Evolutionary conservation across 1,139 yeast species (phyloP).

Genomic region (Yamadazyma atmosphaerica): DNA sequence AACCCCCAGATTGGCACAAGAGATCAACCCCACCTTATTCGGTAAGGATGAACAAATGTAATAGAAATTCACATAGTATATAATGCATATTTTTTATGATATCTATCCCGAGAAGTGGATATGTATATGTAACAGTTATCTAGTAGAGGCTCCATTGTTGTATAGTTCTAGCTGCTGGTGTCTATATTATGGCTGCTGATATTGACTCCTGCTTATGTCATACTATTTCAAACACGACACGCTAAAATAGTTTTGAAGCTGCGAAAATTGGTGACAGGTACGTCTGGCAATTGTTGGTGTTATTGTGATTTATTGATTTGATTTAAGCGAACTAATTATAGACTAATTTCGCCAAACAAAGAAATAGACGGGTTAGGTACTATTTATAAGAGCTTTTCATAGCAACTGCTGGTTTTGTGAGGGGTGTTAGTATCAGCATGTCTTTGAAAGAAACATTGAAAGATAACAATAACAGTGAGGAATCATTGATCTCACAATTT

Average conservation of each 20-base stretch:
- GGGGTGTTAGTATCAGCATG: conserved; percentile 5
- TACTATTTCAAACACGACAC: background rate
- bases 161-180: no score
- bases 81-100: no score
- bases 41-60: background rate
- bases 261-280: conserved; percentile 2
- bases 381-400: no score
- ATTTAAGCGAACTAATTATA: background rate
- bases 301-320: conserved; percentile 1
- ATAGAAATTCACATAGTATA: background rate
- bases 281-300: background rate
- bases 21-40: background rate
- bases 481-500: conserved; percentile 47
- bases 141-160: no score
- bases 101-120: no score
- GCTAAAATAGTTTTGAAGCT: conserved; percentile 3
- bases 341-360: background rate
- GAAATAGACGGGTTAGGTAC: no score
- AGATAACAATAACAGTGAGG: conserved; percentile 39
- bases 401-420: no score
- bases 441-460: conserved; percentile 11
- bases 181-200: no score
- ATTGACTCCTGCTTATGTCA: no score
- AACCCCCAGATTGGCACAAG: conserved; percentile 35
- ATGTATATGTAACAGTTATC: no score